Percentiles rank a stretch among this genome's conserved stretches.
Evolutionary conservation across 352 stramenopile species (phyloP).

Genomic region (Globisporangium carolinianum): DNA sequence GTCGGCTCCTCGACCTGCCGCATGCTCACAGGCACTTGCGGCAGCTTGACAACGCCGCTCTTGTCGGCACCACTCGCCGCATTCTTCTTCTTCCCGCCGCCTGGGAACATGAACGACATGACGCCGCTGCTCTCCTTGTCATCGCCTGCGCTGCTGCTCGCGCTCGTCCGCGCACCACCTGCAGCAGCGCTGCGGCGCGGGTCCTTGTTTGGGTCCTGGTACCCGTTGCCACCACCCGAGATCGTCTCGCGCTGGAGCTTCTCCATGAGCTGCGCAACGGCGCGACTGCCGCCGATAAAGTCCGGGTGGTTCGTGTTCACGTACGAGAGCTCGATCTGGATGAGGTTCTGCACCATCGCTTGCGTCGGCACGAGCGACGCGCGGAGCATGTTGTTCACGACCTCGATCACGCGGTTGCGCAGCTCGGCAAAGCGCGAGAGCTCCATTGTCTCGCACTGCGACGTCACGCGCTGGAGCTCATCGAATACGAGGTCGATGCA

Average conservation of each 20-base stretch:
- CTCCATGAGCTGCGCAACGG: slow-evolving; percentile 94
- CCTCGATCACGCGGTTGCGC: slow-evolving; percentile 93
- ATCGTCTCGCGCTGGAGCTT: slow-evolving; percentile 88
- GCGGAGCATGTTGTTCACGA: slow-evolving; percentile 88
- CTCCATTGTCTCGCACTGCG: slow-evolving; percentile 93
- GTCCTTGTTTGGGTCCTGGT: slow-evolving; percentile 41
- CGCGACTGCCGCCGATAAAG: slow-evolving; percentile 96
- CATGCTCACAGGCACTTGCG: slow-evolving; percentile 95
- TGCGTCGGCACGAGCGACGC: slow-evolving; percentile 73
- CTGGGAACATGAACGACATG: slow-evolving; percentile 72
- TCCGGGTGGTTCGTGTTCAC: slow-evolving; percentile 99
- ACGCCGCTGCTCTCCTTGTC: slow-evolving; percentile 64
- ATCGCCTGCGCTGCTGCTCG: slow-evolving; percentile 42
- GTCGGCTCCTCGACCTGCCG: slow-evolving; percentile 93
- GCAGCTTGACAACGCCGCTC: slow-evolving; percentile 89
- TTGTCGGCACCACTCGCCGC: slow-evolving; percentile 18
- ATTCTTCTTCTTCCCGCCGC: slow-evolving; percentile 32
- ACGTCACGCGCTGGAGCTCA: slow-evolving; percentile 95
- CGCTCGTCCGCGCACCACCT: neutral
- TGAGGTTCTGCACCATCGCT: slow-evolving; percentile 97
- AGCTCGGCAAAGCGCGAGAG: slow-evolving; percentile 94
- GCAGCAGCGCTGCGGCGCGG: slow-evolving; percentile 26
- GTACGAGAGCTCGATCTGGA: slow-evolving; percentile 98
- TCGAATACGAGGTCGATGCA: slow-evolving; percentile 99
- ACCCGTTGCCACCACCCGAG: slow-evolving; percentile 30